phyloP scores from a whole-genome alignment of 257 asterid genomes.

The Solanum sparsipilum region DNA sequence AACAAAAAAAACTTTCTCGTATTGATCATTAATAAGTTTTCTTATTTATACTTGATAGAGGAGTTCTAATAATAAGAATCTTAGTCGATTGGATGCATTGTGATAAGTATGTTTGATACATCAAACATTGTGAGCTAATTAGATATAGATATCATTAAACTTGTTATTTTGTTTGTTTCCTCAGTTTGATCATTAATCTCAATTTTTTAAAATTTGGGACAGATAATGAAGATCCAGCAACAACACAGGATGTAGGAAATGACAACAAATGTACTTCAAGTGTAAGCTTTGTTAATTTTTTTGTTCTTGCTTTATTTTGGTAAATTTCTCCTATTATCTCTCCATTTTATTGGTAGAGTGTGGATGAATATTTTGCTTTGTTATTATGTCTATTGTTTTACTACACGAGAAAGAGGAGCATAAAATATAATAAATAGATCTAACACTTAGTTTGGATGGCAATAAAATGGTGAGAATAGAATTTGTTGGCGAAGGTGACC shows the following conservation, averaged over 20 bases:
- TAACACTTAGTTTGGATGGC: not conserved
- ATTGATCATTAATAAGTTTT: not conserved
- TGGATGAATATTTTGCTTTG: not conserved
- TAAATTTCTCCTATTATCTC: not conserved
- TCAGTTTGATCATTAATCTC: not conserved
- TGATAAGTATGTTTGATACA: not conserved
- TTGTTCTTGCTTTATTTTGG: not conserved
- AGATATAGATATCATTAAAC: not conserved
- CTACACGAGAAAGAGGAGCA: not conserved
- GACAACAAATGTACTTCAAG: conserved; percentile 8
- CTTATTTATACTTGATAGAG: not conserved
- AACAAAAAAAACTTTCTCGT: not conserved
- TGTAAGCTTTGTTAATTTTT: conserved; percentile 15
- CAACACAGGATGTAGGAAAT: conserved; percentile 3
- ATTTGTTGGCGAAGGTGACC: not conserved
- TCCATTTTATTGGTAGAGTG: not conserved
- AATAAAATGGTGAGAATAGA: not conserved
- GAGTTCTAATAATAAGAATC: not conserved
- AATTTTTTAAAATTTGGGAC: not conserved
- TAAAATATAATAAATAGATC: not conserved
- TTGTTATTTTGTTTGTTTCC: not conserved
- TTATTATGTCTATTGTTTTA: not conserved
- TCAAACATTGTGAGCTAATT: not conserved
- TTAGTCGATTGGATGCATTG: not conserved
- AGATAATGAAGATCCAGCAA: conserved; percentile 10